Conservation (phyloP, 768 basidiomycete genomes). For the Cyathus striatus region DNA sequence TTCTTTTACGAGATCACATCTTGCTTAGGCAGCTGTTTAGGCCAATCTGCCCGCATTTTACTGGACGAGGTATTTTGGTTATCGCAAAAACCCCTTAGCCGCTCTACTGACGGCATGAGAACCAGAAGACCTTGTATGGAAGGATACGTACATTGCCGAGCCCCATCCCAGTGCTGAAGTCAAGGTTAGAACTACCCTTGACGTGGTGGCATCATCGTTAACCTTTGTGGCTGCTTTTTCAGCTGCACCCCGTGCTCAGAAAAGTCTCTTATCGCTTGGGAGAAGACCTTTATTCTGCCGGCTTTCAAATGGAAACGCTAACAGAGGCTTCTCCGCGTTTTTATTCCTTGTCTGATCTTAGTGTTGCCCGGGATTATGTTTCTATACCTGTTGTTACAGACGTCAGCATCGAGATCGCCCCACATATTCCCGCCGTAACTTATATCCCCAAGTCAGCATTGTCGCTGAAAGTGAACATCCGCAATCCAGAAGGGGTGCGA, state of each 20-base stretch:
- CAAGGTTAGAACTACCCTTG: not conserved
- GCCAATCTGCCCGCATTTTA: not conserved
- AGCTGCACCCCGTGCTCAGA: slow-evolving; percentile 11
- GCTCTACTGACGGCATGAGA: too few species aligned
- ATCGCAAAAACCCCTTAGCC: too few species aligned
- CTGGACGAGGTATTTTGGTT: too few species aligned
- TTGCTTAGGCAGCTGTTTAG: slow-evolving; percentile 9
- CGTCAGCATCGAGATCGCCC: not conserved
- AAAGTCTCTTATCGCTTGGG: slow-evolving; percentile 10
- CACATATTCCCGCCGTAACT: not conserved
- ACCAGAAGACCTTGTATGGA: too few species aligned
- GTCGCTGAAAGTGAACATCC: not conserved
- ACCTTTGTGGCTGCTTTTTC: not conserved
- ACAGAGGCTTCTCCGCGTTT: too few species aligned
- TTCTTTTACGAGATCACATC: slow-evolving; percentile 4
- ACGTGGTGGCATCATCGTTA: not conserved
- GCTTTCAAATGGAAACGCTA: not conserved
- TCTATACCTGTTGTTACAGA: not conserved
- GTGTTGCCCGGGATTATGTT: not conserved
- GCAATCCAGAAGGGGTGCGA: not conserved
- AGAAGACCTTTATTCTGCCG: slow-evolving; percentile 1
- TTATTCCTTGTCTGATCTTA: too few species aligned
- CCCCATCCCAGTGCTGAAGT: too few species aligned
- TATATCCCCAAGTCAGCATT: not conserved
- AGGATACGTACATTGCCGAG: too few species aligned